phyloP scores from a whole-genome alignment of 208 protist species.

The Trypanosoma theileri region DNA sequence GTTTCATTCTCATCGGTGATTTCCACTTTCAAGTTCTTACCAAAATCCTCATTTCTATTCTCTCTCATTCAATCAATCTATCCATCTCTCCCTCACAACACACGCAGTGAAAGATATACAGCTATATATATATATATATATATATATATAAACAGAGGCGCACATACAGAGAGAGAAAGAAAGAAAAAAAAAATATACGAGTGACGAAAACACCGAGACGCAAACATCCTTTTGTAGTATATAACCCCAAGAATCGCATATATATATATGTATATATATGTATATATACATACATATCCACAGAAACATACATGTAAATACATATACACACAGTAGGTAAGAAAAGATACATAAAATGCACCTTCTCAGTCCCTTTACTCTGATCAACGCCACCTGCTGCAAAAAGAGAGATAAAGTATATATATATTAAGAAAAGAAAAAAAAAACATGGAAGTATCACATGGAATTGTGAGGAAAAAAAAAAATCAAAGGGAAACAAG shows the following conservation, averaged over 20 bases:
- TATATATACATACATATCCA: constrained; percentile 20
- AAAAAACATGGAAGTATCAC: neutral
- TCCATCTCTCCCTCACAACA: no score
- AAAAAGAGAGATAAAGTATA: neutral
- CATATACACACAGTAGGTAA: neutral
- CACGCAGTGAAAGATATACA: no score
- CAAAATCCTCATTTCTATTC: no score
- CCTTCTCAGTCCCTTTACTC: neutral
- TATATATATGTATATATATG: neutral
- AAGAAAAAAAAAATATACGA: no score
- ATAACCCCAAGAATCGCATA: no score
- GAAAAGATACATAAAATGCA: constrained; percentile 4
- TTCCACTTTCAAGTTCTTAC: no score
- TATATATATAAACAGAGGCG: no score
- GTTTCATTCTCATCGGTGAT: no score
- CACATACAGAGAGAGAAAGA: neutral
- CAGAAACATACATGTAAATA: neutral
- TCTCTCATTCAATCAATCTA: no score
- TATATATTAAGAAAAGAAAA: no score
- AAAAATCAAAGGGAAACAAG: neutral
- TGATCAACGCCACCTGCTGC: no score
- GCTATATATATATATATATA: no score
- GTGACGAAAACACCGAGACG: neutral
- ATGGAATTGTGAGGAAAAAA: neutral
- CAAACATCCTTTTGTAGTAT: neutral